A percentile compares a stretch with the other conserved stretches of the same genome.
Evolutionary conservation across 2,329 filamentous ascomycete genomes (phyloP).

Genomic region (Colletotrichum brevisporum): DNA sequence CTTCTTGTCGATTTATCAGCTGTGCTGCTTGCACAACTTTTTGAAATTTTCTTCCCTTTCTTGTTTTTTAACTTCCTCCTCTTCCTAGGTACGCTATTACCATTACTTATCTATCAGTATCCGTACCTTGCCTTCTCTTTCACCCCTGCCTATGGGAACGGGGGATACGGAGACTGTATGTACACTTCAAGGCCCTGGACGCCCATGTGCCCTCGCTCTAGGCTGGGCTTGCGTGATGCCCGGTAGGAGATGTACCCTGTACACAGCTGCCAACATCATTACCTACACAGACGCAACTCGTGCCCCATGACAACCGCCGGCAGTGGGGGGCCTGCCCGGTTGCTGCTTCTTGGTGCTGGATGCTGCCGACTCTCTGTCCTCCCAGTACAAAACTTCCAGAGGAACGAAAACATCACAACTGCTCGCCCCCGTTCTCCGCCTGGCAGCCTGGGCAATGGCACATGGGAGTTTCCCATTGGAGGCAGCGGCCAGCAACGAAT

Average conservation of each 20-base stretch:
- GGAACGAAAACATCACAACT: background rate
- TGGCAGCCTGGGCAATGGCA: slow-evolving; percentile 7
- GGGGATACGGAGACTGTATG: slow-evolving; percentile 32
- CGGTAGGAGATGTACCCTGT: slow-evolving; percentile 4
- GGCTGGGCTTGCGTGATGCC: slow-evolving; percentile 34
- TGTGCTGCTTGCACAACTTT: slow-evolving; percentile 33
- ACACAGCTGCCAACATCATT: slow-evolving; percentile 9
- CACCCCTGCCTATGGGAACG: slow-evolving; percentile 24
- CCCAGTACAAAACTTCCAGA: no score
- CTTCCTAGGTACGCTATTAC: no score
- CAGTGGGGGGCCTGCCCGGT: background rate
- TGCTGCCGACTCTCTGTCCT: background rate
- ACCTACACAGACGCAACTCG: background rate
- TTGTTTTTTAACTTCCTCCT: background rate
- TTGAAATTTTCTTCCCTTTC: slow-evolving; percentile 19
- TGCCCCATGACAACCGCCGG: slow-evolving; percentile 13
- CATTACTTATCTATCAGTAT: no score
- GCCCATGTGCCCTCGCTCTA: slow-evolving; percentile 17
- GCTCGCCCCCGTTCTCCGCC: no score
- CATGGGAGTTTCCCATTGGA: background rate
- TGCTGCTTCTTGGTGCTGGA: no score
- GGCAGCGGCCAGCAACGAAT: slow-evolving; percentile 5
- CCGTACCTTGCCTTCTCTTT: background rate
- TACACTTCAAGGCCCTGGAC: slow-evolving; percentile 19
- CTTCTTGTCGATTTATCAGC: slow-evolving; percentile 38